Conservation (phyloP, 1,284 basidiomycete genomes). For the Ustilago tritici region DNA sequence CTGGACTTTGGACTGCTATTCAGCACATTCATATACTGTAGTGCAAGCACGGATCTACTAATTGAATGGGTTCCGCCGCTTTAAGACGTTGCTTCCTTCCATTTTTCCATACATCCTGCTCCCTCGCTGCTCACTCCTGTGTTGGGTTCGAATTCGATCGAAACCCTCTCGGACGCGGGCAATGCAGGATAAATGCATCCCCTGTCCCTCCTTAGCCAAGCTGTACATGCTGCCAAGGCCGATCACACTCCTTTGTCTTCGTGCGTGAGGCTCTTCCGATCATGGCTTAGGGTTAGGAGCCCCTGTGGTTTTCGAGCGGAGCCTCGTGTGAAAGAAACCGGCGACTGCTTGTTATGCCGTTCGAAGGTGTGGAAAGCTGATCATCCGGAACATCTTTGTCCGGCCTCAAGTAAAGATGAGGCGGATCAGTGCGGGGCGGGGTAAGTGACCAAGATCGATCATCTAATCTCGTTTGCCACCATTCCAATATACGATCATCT, state of each 20-base stretch:
- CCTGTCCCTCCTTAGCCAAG: background rate
- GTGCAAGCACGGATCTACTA: background rate
- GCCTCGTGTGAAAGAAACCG: background rate
- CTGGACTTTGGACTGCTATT: background rate
- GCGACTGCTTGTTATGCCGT: background rate
- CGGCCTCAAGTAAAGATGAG: background rate
- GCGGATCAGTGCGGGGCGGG: background rate
- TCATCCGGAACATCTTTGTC: background rate
- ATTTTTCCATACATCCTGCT: background rate
- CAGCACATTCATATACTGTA: background rate
- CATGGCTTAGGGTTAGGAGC: background rate
- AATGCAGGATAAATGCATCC: constrained; percentile 13
- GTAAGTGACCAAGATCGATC: background rate
- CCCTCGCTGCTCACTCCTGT: background rate
- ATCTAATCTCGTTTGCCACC: background rate
- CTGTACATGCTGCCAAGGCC: constrained; percentile 6
- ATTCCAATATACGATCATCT: background rate
- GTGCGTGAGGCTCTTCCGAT: background rate
- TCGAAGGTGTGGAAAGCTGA: background rate
- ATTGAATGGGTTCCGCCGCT: background rate
- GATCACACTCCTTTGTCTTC: constrained; percentile 3
- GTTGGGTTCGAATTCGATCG: background rate
- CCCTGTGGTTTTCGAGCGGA: background rate
- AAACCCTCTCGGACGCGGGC: no score
- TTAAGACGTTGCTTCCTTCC: background rate